Evolutionary conservation across 306 rosid species (phyloP), one percentile per base, ranked within the genome.

Genomic region (Trifolium subterraneum): DNA sequence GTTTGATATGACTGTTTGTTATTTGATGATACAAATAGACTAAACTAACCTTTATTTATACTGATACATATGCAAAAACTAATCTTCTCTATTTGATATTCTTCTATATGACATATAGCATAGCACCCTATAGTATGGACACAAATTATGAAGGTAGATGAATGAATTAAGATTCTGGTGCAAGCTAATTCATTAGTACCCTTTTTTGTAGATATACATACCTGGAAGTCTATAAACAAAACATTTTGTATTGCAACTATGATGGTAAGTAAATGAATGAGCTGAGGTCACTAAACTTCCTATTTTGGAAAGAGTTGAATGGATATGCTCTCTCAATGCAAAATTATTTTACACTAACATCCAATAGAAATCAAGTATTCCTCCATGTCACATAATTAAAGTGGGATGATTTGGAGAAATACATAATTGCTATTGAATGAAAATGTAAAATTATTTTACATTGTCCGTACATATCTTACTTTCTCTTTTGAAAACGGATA

Each of bases 91-190:
- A n/a, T n/a, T n/a, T n/a, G n/a, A n/a, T n/a, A n/a, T 35, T 35
- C 1, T 35, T 7, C 39, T 4, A 23, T 52, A 47, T 68, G 44
- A 68, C 41, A 68, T 23, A 23, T 25, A 27, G 7, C 25, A 68
- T 20, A 64, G 19, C 7, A 5, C 33, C 33, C 35, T 35, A 27
- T 1, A 63, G 19, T 14, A 50, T 19, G 27, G 23, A 8, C 6
- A 15, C 63, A 39, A 22, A 66, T 39, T 55, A 63, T 29, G 33
- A 29, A 4, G 33, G 33, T 29, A 29, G 4, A 29, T 29, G 2
- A 67, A 38, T 55, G 20, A 63, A 35, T 20, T 33, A 27, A 76
- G 20, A 29, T 42, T 75, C 44, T 3, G 27, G 51, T 22, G 72
- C 42, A 64, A 15, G 15, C 41, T 22, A 27, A 10, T 31, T 56